These are phyloP conservation scores for Suillus weaverae DNA, from an alignment of 768 basidiomycete genomes.

Conservation along the genomic window DNA sequence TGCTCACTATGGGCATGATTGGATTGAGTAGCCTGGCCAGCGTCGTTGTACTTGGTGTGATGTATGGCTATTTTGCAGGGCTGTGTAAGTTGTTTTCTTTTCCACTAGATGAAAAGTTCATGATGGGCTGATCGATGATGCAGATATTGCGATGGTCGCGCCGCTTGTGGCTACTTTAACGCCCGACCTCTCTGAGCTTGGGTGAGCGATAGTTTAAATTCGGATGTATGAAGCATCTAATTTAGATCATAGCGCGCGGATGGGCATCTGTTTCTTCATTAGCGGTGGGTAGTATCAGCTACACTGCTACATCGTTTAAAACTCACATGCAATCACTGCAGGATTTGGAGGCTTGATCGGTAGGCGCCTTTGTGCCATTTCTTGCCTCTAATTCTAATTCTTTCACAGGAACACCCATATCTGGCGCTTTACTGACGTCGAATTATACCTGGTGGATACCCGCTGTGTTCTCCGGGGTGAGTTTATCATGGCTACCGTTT, in stretches of 20 bases:
- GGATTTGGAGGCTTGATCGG: conserved; percentile 27
- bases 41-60: conserved; percentile 37
- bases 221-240: conserved; percentile 1
- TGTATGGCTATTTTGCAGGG: conserved; percentile 48
- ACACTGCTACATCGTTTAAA: conserved; percentile 5
- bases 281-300: conserved; percentile 34
- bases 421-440: conserved; percentile 53
- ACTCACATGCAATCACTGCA: conserved; percentile 2
- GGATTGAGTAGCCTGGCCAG: conserved; percentile 35
- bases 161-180: conserved; percentile 47
- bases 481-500: conserved; percentile 5
- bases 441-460: conserved; percentile 52
- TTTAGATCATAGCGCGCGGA: conserved; percentile 26
- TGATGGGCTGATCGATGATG: neutral
- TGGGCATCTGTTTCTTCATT: conserved; percentile 51
- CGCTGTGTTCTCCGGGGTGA: conserved; percentile 33
- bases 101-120: neutral
- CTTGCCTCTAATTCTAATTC: conserved; percentile 18
- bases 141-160: conserved; percentile 41
- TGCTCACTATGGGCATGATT: conserved; percentile 42
- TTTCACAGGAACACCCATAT: conserved; percentile 51
- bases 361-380: conserved; percentile 8
- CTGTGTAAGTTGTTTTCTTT: conserved; percentile 21
- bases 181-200: conserved; percentile 21
- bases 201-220: conserved; percentile 7